Percentiles rank a stretch among this genome's conserved stretches.
Evolutionary conservation across 2,329 filamentous ascomycete species (phyloP).

Genomic region (Aureobasidium melanogenum): DNA sequence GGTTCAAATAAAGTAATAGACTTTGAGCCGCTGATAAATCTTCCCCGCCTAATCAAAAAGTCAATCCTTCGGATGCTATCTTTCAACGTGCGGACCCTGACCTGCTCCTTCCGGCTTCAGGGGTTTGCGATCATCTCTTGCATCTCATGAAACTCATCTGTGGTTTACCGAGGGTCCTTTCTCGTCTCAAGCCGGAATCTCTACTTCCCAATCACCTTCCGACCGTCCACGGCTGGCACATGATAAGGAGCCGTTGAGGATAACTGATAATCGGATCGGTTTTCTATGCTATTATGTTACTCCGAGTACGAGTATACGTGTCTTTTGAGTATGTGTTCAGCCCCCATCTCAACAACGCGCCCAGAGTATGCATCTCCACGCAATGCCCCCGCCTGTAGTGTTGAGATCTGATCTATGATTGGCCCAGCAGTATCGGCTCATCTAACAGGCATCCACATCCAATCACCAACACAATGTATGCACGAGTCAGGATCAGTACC

Average conservation of each 20-base stretch:
- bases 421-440: neutral
- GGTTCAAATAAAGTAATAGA: slow-evolving; percentile 6
- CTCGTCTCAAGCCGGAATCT: neutral
- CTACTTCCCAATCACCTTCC: neutral
- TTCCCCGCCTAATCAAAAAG: neutral
- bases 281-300: neutral
- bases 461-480: neutral
- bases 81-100: neutral
- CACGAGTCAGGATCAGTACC: slow-evolving; percentile 2
- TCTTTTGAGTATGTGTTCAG: neutral
- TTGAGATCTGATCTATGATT: neutral
- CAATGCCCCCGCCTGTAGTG: neutral
- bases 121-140: neutral
- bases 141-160: neutral
- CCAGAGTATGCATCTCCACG: neutral
- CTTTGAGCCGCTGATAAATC: neutral
- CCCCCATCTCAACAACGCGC: neutral
- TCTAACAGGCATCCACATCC: neutral
- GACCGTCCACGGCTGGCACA: too few species aligned
- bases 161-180: neutral
- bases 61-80: neutral
- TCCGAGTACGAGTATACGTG: too few species aligned
- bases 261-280: neutral
- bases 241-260: neutral
- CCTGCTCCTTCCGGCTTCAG: neutral